Evolutionary conservation across 306 rosid genomes (phyloP).

Genomic region (Glycine latifolia): DNA sequence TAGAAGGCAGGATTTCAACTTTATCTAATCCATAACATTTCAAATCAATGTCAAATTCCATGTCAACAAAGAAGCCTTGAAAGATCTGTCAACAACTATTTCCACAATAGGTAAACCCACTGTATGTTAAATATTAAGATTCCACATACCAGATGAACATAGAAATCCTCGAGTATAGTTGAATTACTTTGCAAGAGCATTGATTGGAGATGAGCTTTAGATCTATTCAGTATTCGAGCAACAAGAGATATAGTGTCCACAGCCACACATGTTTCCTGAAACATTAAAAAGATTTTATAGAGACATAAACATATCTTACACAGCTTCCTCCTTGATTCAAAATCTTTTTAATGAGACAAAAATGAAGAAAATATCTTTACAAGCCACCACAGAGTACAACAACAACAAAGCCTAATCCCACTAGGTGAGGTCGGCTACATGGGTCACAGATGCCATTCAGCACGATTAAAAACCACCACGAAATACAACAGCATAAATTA

Average conservation of each 20-base stretch:
- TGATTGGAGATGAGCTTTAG: slow-evolving; percentile 87
- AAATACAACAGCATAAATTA: background rate
- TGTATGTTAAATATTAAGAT: slow-evolving; percentile 29
- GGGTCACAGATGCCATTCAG: too few relatives aligned
- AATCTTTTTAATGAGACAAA: slow-evolving; percentile 8
- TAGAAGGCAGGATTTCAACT: slow-evolving; percentile 37
- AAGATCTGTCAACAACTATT: slow-evolving; percentile 38
- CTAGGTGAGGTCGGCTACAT: too few relatives aligned
- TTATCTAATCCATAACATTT: slow-evolving; percentile 36
- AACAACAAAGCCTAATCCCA: too few relatives aligned
- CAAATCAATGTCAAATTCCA: slow-evolving; percentile 36
- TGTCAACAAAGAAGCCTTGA: slow-evolving; percentile 19
- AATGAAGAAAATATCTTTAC: slow-evolving; percentile 42
- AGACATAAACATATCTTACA: slow-evolving; percentile 42
- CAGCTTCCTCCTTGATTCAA: slow-evolving; percentile 30
- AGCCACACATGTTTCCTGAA: slow-evolving; percentile 97
- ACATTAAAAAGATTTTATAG: slow-evolving; percentile 43
- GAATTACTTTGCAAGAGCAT: slow-evolving; percentile 89
- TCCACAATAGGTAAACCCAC: slow-evolving; percentile 24
- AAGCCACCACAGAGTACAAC: slow-evolving; percentile 29
- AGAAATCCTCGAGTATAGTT: slow-evolving; percentile 90
- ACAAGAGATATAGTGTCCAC: slow-evolving; percentile 85
- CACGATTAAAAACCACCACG: too few relatives aligned
- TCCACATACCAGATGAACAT: slow-evolving; percentile 79
- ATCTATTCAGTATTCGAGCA: slow-evolving; percentile 82